Evolutionary conservation across 2,329 filamentous ascomycete species (phyloP).

Genomic region (Aspergillus ibericus): DNA sequence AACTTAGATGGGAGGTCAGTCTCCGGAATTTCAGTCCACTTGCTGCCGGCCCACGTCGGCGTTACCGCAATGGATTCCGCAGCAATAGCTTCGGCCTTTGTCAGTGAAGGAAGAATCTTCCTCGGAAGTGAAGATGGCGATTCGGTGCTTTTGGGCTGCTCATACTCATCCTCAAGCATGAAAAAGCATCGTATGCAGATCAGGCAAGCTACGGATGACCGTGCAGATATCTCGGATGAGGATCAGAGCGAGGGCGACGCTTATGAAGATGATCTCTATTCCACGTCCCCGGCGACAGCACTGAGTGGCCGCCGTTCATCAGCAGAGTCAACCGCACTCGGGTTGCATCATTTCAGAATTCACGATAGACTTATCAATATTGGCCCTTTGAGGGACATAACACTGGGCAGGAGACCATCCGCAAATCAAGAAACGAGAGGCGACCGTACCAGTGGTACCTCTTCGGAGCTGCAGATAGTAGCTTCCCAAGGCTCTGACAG

Average conservation of each 20-base stretch:
- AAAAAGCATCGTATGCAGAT: conserved; percentile 61
- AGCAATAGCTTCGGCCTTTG: conserved; percentile 67
- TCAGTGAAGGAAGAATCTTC: conserved; percentile 73
- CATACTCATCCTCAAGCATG: conserved; percentile 60
- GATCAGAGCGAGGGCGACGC: conserved; percentile 60
- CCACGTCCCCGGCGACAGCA: conserved; percentile 30
- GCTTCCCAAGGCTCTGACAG: conserved; percentile 55
- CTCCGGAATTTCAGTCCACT: conserved; percentile 74
- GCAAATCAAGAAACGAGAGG: conserved; percentile 49
- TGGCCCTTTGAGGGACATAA: conserved; percentile 74
- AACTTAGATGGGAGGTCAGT: conserved; percentile 87
- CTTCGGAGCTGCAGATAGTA: conserved; percentile 51
- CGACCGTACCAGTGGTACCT: conserved; percentile 42
- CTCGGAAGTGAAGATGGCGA: conserved; percentile 82
- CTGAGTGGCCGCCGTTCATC: conserved; percentile 17
- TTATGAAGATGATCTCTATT: conserved; percentile 56
- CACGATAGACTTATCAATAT: conserved; percentile 77
- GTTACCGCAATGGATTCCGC: conserved; percentile 61
- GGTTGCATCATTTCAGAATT: conserved; percentile 70
- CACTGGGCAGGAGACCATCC: conserved; percentile 61
- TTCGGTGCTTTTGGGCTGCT: conserved; percentile 79
- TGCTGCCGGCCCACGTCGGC: conserved; percentile 63
- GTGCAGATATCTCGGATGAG: conserved; percentile 59
- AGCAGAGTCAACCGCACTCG: conserved; percentile 24
- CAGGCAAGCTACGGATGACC: conserved; percentile 52